Conservation (phyloP, 257 asterid genomes). For the Forsythia viridissima region DNA sequence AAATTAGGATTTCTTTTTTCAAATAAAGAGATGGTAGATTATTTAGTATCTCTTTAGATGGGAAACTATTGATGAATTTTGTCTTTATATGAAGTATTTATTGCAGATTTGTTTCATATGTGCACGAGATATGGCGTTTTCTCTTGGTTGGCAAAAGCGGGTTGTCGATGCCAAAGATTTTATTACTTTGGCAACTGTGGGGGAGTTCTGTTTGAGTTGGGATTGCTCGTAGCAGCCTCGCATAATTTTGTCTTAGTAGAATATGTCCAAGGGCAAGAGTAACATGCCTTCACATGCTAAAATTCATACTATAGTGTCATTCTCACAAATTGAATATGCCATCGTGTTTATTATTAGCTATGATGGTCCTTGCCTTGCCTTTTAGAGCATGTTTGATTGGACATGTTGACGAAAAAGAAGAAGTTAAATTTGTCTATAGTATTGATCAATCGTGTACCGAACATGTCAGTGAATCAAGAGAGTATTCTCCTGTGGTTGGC, state of each 20-base stretch:
- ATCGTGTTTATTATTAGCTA: constrained; percentile 4
- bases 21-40: neutral
- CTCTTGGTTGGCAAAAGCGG: neutral
- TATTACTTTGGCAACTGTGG: neutral
- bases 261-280: constrained; percentile 22
- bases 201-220: neutral
- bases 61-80: neutral
- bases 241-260: neutral
- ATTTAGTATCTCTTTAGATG: neutral
- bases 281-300: constrained; percentile 43
- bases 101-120: neutral
- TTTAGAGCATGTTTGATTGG: neutral
- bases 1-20: neutral
- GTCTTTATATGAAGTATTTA: neutral
- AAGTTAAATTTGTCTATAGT: neutral
- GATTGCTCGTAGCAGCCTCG: neutral
- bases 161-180: neutral
- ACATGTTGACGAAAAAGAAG: neutral
- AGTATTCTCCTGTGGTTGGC: neutral
- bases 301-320: constrained; percentile 9
- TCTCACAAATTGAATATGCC: constrained; percentile 16
- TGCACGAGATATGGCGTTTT: neutral
- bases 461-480: neutral
- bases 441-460: neutral
- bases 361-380: constrained; percentile 19